phyloP scores from a whole-genome alignment of 768 basidiomycete genomes.

The Mycena crocata region DNA sequence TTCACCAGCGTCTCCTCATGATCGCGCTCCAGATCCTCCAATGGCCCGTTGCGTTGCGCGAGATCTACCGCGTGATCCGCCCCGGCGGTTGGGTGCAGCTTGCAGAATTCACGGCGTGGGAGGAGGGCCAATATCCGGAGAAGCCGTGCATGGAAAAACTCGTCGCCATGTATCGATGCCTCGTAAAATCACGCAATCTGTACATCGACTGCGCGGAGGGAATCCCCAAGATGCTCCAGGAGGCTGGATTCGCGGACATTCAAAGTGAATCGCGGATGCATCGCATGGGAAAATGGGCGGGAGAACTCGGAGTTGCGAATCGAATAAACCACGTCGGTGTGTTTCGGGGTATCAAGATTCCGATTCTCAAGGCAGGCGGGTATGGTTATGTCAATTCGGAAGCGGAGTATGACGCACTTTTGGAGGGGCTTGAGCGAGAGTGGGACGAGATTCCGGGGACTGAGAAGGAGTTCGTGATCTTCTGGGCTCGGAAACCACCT shows the following conservation, averaged over 20 bases:
- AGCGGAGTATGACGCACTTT: constrained; percentile 10
- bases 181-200: constrained; percentile 14
- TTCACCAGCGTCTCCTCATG: constrained; percentile 27
- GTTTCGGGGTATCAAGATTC: constrained; percentile 24
- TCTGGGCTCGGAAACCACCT: constrained; percentile 20
- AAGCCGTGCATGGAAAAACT: constrained; percentile 22
- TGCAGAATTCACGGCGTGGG: constrained; percentile 4
- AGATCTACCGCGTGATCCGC: constrained; percentile 30
- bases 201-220: constrained; percentile 11
- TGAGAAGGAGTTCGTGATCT: neutral
- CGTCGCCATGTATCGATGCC: neutral
- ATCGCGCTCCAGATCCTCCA: constrained; percentile 20
- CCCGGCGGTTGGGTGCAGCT: constrained; percentile 32
- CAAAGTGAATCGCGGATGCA: constrained; percentile 16
- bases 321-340: neutral
- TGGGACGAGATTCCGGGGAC: constrained; percentile 6
- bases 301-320: constrained; percentile 17
- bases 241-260: constrained; percentile 31
- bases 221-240: constrained; percentile 28
- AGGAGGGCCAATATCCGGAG: constrained; percentile 13
- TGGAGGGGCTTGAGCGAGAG: constrained; percentile 10
- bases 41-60: constrained; percentile 25
- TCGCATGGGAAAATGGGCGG: constrained; percentile 18
- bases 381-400: constrained; percentile 17
- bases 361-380: constrained; percentile 21